Percentiles rank a stretch among this genome's conserved stretches.
Evolutionary conservation across 1,284 basidiomycete species (phyloP).

Genomic region (Vanrija humicola): DNA sequence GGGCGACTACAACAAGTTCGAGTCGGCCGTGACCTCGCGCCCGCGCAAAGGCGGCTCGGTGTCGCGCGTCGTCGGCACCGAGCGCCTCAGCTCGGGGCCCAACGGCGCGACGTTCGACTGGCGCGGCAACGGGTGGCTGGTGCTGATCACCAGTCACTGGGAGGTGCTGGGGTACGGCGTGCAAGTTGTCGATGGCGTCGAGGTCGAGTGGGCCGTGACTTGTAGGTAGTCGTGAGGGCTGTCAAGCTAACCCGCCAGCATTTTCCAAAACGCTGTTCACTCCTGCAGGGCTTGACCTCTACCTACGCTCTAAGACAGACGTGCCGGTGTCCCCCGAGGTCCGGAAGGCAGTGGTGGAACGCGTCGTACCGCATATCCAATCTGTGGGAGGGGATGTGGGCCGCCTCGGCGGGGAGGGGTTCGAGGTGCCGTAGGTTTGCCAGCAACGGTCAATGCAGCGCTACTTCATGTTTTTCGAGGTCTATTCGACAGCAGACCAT

Average conservation of each 20-base stretch:
- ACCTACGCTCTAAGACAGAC: conserved; percentile 37
- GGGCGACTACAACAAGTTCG: conserved; percentile 32
- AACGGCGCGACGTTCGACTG: conserved; percentile 52
- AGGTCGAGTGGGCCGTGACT: conserved; percentile 53
- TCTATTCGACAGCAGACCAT: too few relatives aligned
- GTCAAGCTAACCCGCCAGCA: conserved; percentile 22
- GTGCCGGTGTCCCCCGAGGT: conserved; percentile 1
- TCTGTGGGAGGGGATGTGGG: conserved; percentile 16
- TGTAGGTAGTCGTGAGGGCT: conserved; percentile 31
- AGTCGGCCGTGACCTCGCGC: conserved; percentile 50
- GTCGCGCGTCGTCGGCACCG: conserved; percentile 46
- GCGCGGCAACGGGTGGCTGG: conserved; percentile 53
- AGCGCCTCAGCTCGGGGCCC: conserved; percentile 17
- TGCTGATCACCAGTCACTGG: conserved; percentile 53
- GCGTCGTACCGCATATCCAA: conserved; percentile 20
- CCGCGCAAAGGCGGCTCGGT: neutral
- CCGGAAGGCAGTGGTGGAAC: conserved; percentile 15
- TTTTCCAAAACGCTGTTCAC: conserved; percentile 58
- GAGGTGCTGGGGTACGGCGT: conserved; percentile 52
- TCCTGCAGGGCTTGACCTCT: conserved; percentile 55
- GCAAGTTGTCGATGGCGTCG: conserved; percentile 14
- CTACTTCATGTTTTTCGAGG: too few relatives aligned
- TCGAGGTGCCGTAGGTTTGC: conserved; percentile 21
- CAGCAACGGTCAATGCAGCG: too few relatives aligned
- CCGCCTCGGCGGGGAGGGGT: conserved; percentile 25